Percentiles rank a stretch among this genome's conserved stretches.
Evolutionary conservation across 305 asterid species (phyloP).

Genomic region (Petunia hybrid): DNA sequence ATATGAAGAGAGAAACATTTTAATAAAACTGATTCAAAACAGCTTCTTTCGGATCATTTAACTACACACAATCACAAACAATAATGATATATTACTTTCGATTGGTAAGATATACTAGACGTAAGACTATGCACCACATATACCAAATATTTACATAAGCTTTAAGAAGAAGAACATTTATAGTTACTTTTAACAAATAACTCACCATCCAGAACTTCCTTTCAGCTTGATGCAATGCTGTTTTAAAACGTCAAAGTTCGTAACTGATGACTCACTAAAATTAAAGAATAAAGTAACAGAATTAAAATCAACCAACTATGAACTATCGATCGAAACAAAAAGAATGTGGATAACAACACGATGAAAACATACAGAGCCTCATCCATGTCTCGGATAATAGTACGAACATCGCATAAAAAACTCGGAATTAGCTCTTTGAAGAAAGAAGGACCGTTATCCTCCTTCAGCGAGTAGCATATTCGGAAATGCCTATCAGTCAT

Average conservation of each 20-base stretch:
- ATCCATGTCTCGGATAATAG: conserved; percentile 38
- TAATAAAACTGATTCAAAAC: not conserved
- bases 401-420: conserved; percentile 44
- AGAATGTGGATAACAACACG: not conserved
- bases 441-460: conserved; percentile 46
- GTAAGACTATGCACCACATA: not conserved
- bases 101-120: not conserved
- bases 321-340: not conserved
- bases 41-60: not conserved
- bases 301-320: not conserved
- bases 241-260: conserved; percentile 46
- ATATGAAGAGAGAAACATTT: not conserved
- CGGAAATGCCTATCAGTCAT: conserved; percentile 47
- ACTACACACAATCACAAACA: not conserved
- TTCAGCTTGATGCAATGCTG: conserved; percentile 54
- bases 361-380: conserved; percentile 42
- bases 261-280: conserved; percentile 45
- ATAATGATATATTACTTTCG: not conserved
- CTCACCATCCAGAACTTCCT: conserved; percentile 68
- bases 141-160: not conserved
- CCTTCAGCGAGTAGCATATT: conserved; percentile 48
- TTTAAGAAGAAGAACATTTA: not conserved
- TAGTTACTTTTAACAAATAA: not conserved
- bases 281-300: conserved; percentile 24
- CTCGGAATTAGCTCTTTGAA: conserved; percentile 47